Conservation (phyloP, 768 basidiomycete species). For the Lactarius trivialis region DNA sequence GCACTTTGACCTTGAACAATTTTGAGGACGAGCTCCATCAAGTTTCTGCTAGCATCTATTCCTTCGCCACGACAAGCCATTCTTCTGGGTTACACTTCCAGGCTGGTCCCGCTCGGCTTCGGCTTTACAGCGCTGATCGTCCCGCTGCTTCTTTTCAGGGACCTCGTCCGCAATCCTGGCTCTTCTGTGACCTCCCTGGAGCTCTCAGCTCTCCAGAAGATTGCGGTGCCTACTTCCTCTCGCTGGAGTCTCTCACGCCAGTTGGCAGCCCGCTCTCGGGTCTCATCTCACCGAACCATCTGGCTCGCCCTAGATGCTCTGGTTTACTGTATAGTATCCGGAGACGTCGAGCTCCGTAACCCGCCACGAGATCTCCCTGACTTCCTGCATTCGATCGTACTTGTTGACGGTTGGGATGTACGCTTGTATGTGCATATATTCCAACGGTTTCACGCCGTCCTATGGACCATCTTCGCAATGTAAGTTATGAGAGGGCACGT, state of each 20-base stretch:
- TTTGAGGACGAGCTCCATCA: not conserved
- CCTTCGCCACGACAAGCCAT: not conserved
- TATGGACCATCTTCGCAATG: not conserved
- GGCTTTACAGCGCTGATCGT: not conserved
- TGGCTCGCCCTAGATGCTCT: constrained; percentile 6
- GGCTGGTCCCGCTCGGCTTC: not conserved
- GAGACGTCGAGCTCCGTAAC: not conserved
- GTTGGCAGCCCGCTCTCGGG: not conserved
- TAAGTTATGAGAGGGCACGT: not conserved
- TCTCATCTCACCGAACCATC: not conserved
- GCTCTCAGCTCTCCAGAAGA: not conserved
- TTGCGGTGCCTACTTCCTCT: not conserved
- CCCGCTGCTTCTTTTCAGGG: not conserved
- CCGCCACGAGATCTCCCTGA: not conserved
- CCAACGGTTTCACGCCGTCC: not conserved
- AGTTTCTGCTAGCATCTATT: not conserved
- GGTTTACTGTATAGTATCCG: not conserved
- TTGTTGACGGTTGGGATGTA: not conserved
- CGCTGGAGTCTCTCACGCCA: not conserved
- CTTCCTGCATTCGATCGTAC: not conserved
- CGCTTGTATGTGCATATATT: not conserved
- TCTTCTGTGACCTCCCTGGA: not conserved
- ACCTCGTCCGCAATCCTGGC: no score
- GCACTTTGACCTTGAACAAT: not conserved
- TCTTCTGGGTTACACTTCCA: not conserved